A percentile compares a stretch with the other conserved stretches of the same genome.
These are phyloP conservation scores for Saturnispora serradocipensis DNA, from an alignment of 805 yeast genomes.

Conservation along the genomic window DNA sequence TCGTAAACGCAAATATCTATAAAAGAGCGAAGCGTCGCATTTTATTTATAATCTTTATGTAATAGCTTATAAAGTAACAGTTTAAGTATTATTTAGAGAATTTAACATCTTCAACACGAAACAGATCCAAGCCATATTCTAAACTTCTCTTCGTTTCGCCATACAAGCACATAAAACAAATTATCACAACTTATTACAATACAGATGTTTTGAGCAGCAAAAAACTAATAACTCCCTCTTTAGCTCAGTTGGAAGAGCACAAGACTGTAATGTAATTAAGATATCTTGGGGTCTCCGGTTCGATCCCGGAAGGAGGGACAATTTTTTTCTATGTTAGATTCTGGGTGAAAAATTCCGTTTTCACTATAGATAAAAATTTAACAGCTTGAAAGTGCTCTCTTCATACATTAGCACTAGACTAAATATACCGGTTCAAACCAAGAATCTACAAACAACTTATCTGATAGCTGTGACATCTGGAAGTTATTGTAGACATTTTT, in stretches of 20 bases:
- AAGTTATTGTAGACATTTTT: not conserved
- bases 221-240: constrained; percentile 11
- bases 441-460: no score
- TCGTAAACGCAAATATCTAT: no score
- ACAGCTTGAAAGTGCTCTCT: not conserved
- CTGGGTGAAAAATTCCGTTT: not conserved
- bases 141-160: no score
- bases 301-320: constrained; percentile 20
- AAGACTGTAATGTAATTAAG: constrained; percentile 15
- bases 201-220: not conserved
- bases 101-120: no score
- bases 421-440: not conserved
- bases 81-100: no score
- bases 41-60: no score
- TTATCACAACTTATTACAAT: no score
- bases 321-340: not conserved
- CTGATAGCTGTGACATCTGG: not conserved
- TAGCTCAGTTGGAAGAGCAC: constrained; percentile 21
- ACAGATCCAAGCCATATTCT: not conserved
- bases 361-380: not conserved
- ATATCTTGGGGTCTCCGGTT: constrained; percentile 19
- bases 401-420: not conserved
- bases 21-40: no score
- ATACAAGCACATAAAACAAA: no score
- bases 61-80: no score